Percentiles rank a stretch among this genome's conserved stretches.
These are phyloP conservation scores for Metroxylon sagu DNA, from an alignment of 176 grass and related monocot species.

Conservation along the genomic window DNA sequence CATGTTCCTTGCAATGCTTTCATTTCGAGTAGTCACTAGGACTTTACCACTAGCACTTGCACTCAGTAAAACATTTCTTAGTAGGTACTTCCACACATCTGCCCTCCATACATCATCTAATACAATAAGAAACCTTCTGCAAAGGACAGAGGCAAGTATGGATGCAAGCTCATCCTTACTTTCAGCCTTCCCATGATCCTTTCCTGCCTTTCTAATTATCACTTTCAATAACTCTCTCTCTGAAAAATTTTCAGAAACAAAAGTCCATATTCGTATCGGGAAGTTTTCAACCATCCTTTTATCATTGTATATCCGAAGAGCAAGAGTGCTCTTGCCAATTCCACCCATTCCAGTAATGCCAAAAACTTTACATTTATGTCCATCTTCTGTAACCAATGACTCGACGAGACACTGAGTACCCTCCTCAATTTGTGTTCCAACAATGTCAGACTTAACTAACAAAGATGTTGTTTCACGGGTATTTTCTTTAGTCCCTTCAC, in stretches of 20 bases:
- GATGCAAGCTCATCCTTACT: conserved; percentile 42
- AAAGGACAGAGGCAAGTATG: conserved; percentile 38
- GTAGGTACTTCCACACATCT: conserved; percentile 46
- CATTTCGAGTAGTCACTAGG: conserved; percentile 38
- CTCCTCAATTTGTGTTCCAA: conserved; percentile 44
- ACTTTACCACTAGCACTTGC: conserved; percentile 46
- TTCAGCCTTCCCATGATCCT: conserved; percentile 18
- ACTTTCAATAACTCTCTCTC: conserved; percentile 49
- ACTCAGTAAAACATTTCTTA: conserved; percentile 46
- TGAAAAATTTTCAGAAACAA: conserved; percentile 36
- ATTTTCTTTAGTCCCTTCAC: background rate
- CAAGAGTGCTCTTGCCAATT: conserved; percentile 74
- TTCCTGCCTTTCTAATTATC: conserved; percentile 39
- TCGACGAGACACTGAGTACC: conserved; percentile 36
- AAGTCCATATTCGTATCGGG: conserved; percentile 51
- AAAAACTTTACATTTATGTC: conserved; percentile 62
- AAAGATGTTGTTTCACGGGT: conserved; percentile 5
- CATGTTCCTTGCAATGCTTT: conserved; percentile 35
- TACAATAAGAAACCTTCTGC: conserved; percentile 54
- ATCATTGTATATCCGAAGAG: conserved; percentile 49
- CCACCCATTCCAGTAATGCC: conserved; percentile 48
- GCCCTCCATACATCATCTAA: conserved; percentile 64
- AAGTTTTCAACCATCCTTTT: conserved; percentile 48
- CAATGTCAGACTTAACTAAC: background rate
- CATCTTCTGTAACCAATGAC: conserved; percentile 42